A percentile compares a stretch with the other conserved stretches of the same genome.
These are phyloP conservation scores for Hypoxylon lienhwacheense DNA, from an alignment of 495 filamentous ascomycete genomes.

Conservation along the genomic window DNA sequence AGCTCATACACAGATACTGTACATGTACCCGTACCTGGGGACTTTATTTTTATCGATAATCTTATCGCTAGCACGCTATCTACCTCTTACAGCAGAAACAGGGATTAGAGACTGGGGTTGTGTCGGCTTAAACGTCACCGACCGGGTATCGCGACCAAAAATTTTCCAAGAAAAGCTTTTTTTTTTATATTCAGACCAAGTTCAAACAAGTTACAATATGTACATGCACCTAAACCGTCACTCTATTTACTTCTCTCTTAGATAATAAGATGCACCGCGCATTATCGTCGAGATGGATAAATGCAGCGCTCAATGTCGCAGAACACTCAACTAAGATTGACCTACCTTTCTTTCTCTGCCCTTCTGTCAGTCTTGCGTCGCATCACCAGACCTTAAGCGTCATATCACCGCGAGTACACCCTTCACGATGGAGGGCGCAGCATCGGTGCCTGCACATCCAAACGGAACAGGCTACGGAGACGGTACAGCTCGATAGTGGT, in stretches of 20 bases:
- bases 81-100: no score
- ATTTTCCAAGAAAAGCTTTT: not conserved
- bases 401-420: conserved; percentile 4
- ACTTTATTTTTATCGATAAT: conserved; percentile 21
- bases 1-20: not conserved
- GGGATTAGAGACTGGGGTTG: not conserved
- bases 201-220: not conserved
- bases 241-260: conserved; percentile 4
- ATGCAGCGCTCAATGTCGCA: conserved; percentile 42
- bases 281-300: conserved; percentile 49
- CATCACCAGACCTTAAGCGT: conserved; percentile 17
- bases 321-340: conserved; percentile 42
- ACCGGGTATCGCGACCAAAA: conserved; percentile 4
- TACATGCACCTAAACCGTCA: no score
- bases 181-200: not conserved
- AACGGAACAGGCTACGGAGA: conserved; percentile 9
- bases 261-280: conserved; percentile 50
- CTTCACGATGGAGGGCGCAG: conserved; percentile 30
- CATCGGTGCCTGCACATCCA: conserved; percentile 39
- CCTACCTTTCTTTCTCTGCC: conserved; percentile 50
- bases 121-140: conserved; percentile 15
- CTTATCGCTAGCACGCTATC: no score
- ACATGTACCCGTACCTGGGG: conserved; percentile 7
- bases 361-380: conserved; percentile 35
- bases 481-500: no score